Percentiles rank a stretch among this genome's conserved stretches.
Evolutionary conservation across 352 stramenopile species (phyloP).

Genomic region (Halophytophthora batemanensis): DNA sequence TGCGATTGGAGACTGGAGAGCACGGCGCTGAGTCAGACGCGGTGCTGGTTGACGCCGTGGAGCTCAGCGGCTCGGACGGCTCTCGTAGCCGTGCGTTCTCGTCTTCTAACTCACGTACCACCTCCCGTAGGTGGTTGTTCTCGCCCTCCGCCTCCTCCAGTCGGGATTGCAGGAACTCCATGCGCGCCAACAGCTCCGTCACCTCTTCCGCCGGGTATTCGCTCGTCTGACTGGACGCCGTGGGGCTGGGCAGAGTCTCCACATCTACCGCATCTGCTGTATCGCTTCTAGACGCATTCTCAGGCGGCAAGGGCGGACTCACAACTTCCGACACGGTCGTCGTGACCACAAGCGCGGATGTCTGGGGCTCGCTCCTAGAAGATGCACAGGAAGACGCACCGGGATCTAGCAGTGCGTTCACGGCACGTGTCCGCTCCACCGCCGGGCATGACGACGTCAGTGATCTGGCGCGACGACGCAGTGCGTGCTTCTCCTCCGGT

Average conservation of each 20-base stretch:
- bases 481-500: background rate
- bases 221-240: no score
- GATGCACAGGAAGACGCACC: no score
- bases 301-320: no score
- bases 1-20: background rate
- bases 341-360: no score
- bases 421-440: no score
- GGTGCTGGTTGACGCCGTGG: background rate
- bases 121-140: conserved; percentile 22
- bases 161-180: conserved; percentile 17
- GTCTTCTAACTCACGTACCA: conserved; percentile 15
- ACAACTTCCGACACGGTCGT: no score
- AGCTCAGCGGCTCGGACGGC: background rate
- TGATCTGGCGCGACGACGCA: background rate
- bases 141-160: conserved; percentile 17
- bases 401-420: no score
- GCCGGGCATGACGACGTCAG: background rate
- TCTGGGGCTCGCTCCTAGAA: no score
- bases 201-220: conserved; percentile 1
- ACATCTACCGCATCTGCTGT: no score
- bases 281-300: no score
- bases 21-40: background rate
- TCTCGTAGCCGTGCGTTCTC: conserved; percentile 15
- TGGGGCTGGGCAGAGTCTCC: no score
- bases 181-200: conserved; percentile 8